Base-by-base conservation (phyloP, 2,329 filamentous ascomycete genomes). In the Colletotrichum agaves region DNA sequence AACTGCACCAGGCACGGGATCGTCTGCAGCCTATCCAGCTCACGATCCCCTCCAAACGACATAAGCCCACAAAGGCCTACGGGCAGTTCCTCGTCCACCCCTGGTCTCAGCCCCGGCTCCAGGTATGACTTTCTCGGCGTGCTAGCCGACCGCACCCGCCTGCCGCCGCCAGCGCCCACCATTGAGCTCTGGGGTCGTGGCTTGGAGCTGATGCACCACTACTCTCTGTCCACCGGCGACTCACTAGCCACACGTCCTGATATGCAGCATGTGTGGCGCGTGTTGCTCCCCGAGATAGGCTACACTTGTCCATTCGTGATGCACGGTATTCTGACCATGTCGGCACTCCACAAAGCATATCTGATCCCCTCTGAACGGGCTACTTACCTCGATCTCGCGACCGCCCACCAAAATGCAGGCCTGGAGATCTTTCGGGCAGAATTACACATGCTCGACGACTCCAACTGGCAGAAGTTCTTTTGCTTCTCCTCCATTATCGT, bases 401-500 rank as follows among this genome's bases (percentile, higher is more conserved):
- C 73, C n/a, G 76, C 75, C 39, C 72, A 77, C 23, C 74, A 76
- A 47, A 76, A 73, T 2, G 60, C 76, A 2, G 75, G 75, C 1
- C 73, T 75, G 2, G 74, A 77, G 17, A 72, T 73, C 1, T 77
- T 76, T 41, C 74, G 75, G 10, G 58, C 64, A 2, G 58, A 67
- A 4, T 66, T 77, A 6, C 67, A 71, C 13, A 44, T 65, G 5
- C 64, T 74, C 8, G 33, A 69, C 33, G 23, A 70, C 6, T 56
- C 65, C 2, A 73, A 71, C 43, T 75, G 72, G 71, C 61, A 69
- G 43, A 76, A 80, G n/a, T 74, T 79, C 41, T 79, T 81, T 41
- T 79, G 76, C 71, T 81, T 84, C 57, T 80, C 81, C 62, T 80
- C 80, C 13, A 77, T 77, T 4, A 77, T 76, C 57, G 75, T 81